Evolutionary conservation across 2,329 filamentous ascomycete genomes (phyloP), one percentile per base, ranked within the genome.

Genomic region (Apiospora malaysiana): DNA sequence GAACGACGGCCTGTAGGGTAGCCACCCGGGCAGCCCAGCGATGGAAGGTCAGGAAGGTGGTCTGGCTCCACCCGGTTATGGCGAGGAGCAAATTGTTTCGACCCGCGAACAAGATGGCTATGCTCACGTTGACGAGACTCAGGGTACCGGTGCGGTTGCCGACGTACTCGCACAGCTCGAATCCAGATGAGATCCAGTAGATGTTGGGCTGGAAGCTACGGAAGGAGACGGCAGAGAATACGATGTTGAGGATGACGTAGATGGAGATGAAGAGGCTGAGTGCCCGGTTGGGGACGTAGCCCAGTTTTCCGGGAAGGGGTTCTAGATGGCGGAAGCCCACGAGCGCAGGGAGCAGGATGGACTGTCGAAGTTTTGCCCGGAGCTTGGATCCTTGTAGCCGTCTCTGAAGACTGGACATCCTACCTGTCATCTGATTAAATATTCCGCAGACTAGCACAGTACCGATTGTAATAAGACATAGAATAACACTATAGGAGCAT

Each of bases 1-100:
- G 78, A 4, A 76, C 70, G 27, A 76, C 74, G 2, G 78, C 78
- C 68, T 79, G 75, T 49, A 79, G 18, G 3, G 76, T 78, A 59
- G 75, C 75, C 9, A 79, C 75, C n/a, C 77, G 75, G 3, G 77
- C 78, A 2, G 74, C 71, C 77, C 77, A 78, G 42, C 78, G 76
- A 59, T 79, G 78, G 1, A 79, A 49, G 1, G 76, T 72, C 16
- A 78, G 66, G 63, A 79, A 79, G 0, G 77, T 78, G 42, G 74
- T 75, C 67, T 78, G 75, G 23, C 74, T 77, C 78, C 78, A 79
- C 42, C 75, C 72, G 1, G 77, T 79, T 5, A 78, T 65, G 2
- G 69, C 73, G 32, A 79, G 69, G 12, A 79, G 73, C 3, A 78
- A 42, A 51, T 78, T 79, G 69, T 79, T 79, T 16, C 78, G 74